Percentiles rank a stretch among this genome's conserved stretches.
Conservation (phyloP, 805 yeast species). For the Pichia nanzhaoensis region DNA sequence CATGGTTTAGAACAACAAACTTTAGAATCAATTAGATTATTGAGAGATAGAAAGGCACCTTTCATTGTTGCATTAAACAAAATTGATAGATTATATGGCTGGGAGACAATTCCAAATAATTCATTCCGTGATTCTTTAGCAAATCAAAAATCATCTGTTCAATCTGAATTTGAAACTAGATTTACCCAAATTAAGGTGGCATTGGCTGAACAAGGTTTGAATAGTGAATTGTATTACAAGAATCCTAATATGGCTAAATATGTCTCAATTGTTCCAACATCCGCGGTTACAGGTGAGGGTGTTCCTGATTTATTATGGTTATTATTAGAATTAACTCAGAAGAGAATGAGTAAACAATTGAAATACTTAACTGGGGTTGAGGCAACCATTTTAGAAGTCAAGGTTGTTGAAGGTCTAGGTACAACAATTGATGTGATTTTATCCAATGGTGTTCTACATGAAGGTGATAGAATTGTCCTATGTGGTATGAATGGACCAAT, state of each 20-base stretch:
- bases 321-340: constrained; percentile 89
- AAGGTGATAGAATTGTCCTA: constrained; percentile 90
- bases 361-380: constrained; percentile 91
- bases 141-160: constrained; percentile 76
- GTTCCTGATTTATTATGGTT: constrained; percentile 97
- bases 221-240: constrained; percentile 93
- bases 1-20: constrained; percentile 99
- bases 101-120: constrained; percentile 87
- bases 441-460: constrained; percentile 91
- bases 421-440: constrained; percentile 96
- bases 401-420: constrained; percentile 97
- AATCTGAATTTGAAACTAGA: constrained; percentile 87
- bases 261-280: constrained; percentile 96
- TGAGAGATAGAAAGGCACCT: constrained; percentile 97
- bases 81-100: constrained; percentile 94
- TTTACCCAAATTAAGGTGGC: constrained; percentile 80
- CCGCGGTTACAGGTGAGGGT: constrained; percentile 99
- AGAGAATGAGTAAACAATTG: constrained; percentile 97
- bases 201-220: constrained; percentile 95
- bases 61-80: constrained; percentile 95
- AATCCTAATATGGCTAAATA: constrained; percentile 89
- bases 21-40: constrained; percentile 81
- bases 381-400: constrained; percentile 95
- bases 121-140: constrained; percentile 92
- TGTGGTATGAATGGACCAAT: constrained; percentile 99